Conservation (phyloP, 176 grass and related monocot genomes). For the Urochloa ruziziensis region DNA sequence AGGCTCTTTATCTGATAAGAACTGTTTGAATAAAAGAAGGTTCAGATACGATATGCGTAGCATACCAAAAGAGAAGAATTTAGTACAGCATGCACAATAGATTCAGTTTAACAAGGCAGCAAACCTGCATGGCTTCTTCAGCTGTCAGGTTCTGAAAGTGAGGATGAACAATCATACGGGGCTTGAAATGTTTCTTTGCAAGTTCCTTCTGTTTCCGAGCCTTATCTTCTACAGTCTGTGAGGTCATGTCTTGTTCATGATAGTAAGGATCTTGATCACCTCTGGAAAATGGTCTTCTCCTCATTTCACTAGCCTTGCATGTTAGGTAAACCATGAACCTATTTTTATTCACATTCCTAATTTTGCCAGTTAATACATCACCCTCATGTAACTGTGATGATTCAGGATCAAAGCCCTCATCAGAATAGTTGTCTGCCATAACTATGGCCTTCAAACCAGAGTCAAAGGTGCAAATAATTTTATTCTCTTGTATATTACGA, state of each 20-base stretch:
- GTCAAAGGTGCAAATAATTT: constrained; percentile 85
- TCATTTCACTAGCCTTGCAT: constrained; percentile 70
- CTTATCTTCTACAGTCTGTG: constrained; percentile 61
- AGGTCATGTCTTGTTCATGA: constrained; percentile 46
- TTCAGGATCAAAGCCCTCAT: constrained; percentile 63
- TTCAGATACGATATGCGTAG: background rate
- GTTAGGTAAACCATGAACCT: constrained; percentile 81
- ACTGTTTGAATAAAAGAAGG: constrained; percentile 45
- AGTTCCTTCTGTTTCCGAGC: constrained; percentile 72
- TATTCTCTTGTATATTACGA: constrained; percentile 74
- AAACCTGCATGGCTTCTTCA: constrained; percentile 94
- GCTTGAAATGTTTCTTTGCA: constrained; percentile 88
- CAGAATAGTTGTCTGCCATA: constrained; percentile 76
- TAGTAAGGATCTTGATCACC: constrained; percentile 78
- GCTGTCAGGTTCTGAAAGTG: constrained; percentile 90
- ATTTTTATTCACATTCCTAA: constrained; percentile 82
- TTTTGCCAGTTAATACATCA: constrained; percentile 86
- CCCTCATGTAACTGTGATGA: constrained; percentile 70
- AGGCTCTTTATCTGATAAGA: constrained; percentile 78
- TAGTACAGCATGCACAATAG: background rate
- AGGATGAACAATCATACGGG: constrained; percentile 97
- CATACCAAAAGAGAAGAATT: background rate
- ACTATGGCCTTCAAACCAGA: constrained; percentile 94
- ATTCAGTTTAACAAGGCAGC: background rate
- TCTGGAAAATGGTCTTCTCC: constrained; percentile 45